Conservation (phyloP, 2,329 filamentous ascomycete species). For the Arthrobotrys pseudoclavata region DNA sequence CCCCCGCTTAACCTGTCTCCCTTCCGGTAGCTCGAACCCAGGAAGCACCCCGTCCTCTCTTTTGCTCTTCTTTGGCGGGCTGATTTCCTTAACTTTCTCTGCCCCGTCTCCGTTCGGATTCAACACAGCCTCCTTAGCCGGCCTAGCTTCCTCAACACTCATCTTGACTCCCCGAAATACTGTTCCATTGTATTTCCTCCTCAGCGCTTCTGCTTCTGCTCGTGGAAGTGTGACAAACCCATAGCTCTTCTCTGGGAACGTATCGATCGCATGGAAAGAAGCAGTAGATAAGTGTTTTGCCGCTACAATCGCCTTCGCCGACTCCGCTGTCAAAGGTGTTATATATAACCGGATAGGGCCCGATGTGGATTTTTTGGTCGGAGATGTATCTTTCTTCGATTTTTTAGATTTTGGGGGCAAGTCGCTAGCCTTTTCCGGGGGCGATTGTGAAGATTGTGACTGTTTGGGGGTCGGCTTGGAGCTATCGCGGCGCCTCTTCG, state of each 20-base stretch:
- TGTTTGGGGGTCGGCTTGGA: conserved; percentile 10
- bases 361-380: conserved; percentile 10
- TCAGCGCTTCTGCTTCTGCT: conserved; percentile 88
- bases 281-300: conserved; percentile 73
- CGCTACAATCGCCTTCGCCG: conserved; percentile 80
- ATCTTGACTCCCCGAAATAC: conserved; percentile 88
- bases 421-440: conserved; percentile 5
- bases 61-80: conserved; percentile 66
- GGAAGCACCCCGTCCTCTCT: conserved; percentile 71
- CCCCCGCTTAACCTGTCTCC: conserved; percentile 85
- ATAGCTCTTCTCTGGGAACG: conserved; percentile 90
- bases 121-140: conserved; percentile 66
- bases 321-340: conserved; percentile 81
- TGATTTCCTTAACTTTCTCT: conserved; percentile 63
- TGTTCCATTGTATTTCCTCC: conserved; percentile 89
- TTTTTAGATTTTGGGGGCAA: conserved; percentile 18
- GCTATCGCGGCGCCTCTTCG: conserved; percentile 34
- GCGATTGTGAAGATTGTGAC: conserved; percentile 3
- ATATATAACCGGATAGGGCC: conserved; percentile 79
- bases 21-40: conserved; percentile 79
- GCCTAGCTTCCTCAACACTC: conserved; percentile 83
- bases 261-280: conserved; percentile 87
- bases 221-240: conserved; percentile 87
- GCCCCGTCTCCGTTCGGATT: conserved; percentile 64
- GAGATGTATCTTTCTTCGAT: neutral